Evolutionary conservation across 495 filamentous ascomycete species (phyloP).

Genomic region (Staphylotrichum longicolle): DNA sequence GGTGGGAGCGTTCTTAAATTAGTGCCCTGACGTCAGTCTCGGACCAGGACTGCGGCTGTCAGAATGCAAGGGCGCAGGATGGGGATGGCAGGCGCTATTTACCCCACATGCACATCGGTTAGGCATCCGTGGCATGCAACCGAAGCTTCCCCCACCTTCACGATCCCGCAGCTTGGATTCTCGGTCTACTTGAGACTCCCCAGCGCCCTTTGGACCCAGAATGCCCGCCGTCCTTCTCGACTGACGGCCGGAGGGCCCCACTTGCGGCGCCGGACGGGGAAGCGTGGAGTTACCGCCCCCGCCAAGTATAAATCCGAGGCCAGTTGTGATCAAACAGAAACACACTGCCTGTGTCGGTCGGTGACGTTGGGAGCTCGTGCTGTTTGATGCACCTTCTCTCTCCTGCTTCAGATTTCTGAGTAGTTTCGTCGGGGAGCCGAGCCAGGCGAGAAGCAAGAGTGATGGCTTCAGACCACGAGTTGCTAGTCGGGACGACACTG

Average conservation of each 20-base stretch:
- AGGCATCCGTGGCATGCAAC: neutral
- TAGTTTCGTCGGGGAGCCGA: neutral
- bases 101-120: slow-evolving; percentile 18
- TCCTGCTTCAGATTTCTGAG: neutral
- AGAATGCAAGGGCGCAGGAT: neutral
- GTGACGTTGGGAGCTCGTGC: too few relatives aligned
- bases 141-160: neutral
- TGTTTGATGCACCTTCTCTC: too few relatives aligned
- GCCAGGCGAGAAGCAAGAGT: neutral
- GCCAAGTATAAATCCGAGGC: neutral
- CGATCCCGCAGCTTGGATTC: slow-evolving; percentile 6
- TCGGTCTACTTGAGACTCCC: slow-evolving; percentile 19
- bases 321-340: neutral
- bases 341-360: neutral
- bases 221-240: neutral
- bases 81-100: neutral
- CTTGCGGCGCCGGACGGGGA: slow-evolving; percentile 9
- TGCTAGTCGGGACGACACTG: neutral
- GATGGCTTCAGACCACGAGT: neutral
- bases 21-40: slow-evolving; percentile 14
- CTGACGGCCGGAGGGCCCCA: slow-evolving; percentile 10
- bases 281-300: neutral
- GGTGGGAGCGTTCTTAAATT: too few relatives aligned
- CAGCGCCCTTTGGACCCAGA: neutral
- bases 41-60: neutral